Evolutionary conservation across 1,284 basidiomycete species (phyloP).

Genomic region (Ceratobasidium sp.): DNA sequence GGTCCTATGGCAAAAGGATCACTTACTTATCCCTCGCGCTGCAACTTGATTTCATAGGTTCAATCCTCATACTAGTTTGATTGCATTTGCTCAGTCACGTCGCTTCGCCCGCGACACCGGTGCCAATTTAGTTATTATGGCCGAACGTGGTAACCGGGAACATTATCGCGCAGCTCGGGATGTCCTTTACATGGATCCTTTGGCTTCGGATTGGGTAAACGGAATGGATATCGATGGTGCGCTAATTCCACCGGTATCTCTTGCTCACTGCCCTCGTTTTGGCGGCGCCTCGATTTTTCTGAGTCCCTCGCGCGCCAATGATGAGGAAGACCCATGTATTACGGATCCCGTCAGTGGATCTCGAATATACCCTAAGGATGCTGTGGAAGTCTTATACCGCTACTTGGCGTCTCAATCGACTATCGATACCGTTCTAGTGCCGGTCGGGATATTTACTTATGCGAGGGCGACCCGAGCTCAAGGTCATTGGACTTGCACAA

Average conservation of each 20-base stretch:
- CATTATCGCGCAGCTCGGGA: slow-evolving; percentile 66
- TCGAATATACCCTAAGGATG: slow-evolving; percentile 68
- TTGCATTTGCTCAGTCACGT: slow-evolving; percentile 69
- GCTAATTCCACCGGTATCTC: slow-evolving; percentile 28
- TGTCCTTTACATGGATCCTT: slow-evolving; percentile 53
- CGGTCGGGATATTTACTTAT: slow-evolving; percentile 19
- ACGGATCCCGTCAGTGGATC: slow-evolving; percentile 71
- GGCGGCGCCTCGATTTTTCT: slow-evolving; percentile 64
- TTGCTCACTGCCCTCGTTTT: slow-evolving; percentile 60
- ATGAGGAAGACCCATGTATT: slow-evolving; percentile 61
- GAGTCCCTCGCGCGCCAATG: slow-evolving; percentile 61
- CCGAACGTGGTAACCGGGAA: slow-evolving; percentile 67
- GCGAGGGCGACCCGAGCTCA: background rate
- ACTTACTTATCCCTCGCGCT: background rate
- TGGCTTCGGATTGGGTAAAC: slow-evolving; percentile 65
- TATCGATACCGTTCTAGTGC: slow-evolving; percentile 14
- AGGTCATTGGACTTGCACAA: slow-evolving; percentile 60
- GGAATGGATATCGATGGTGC: slow-evolving; percentile 47
- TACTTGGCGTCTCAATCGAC: slow-evolving; percentile 56
- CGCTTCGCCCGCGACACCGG: slow-evolving; percentile 63
- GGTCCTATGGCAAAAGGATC: background rate
- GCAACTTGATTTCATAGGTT: slow-evolving; percentile 61
- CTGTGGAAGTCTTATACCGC: slow-evolving; percentile 68
- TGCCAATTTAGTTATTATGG: slow-evolving; percentile 73
- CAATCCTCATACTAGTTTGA: slow-evolving; percentile 71